Conservation (phyloP, 2,329 filamentous ascomycete species). For the Pseudogymnoascus sp. region DNA sequence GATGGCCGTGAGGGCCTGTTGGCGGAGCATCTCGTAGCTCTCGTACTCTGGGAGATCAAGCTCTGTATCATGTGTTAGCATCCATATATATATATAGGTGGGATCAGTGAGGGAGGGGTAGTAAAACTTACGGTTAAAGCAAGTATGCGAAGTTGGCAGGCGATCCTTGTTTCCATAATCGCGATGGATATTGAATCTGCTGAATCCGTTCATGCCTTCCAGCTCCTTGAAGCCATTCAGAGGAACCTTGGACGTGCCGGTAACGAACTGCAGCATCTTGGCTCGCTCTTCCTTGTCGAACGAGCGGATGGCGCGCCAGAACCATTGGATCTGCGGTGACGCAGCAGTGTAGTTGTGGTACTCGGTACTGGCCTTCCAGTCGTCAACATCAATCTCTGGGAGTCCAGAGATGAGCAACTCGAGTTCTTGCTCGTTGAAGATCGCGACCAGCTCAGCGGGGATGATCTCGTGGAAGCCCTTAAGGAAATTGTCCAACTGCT, state of each 20-base stretch:
- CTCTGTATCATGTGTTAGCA: constrained; percentile 47
- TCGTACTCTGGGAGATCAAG: constrained; percentile 98
- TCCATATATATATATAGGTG: not conserved
- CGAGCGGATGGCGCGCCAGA: constrained; percentile 94
- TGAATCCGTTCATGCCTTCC: constrained; percentile 98
- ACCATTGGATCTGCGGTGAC: constrained; percentile 97
- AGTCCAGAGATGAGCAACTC: constrained; percentile 94
- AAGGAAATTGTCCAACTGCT: constrained; percentile 89
- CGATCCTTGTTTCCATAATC: constrained; percentile 96
- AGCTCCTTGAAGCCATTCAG: constrained; percentile 98
- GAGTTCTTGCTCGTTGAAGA: constrained; percentile 97
- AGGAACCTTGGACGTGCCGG: constrained; percentile 94
- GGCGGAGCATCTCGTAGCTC: constrained; percentile 81
- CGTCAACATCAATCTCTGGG: constrained; percentile 94
- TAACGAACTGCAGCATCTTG: constrained; percentile 95
- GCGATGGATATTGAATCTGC: constrained; percentile 96
- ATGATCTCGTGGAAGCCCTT: constrained; percentile 98
- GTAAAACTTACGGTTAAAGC: constrained; percentile 86
- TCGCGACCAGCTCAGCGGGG: constrained; percentile 83
- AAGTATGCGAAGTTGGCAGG: constrained; percentile 92
- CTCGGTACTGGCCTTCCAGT: constrained; percentile 98
- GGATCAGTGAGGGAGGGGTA: constrained; percentile 4
- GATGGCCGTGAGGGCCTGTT: constrained; percentile 88
- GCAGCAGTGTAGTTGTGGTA: constrained; percentile 96
- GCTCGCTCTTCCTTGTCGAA: constrained; percentile 99